Evolutionary conservation across 2,329 filamentous ascomycete genomes (phyloP).

Genomic region (Colletotrichum sublineola): DNA sequence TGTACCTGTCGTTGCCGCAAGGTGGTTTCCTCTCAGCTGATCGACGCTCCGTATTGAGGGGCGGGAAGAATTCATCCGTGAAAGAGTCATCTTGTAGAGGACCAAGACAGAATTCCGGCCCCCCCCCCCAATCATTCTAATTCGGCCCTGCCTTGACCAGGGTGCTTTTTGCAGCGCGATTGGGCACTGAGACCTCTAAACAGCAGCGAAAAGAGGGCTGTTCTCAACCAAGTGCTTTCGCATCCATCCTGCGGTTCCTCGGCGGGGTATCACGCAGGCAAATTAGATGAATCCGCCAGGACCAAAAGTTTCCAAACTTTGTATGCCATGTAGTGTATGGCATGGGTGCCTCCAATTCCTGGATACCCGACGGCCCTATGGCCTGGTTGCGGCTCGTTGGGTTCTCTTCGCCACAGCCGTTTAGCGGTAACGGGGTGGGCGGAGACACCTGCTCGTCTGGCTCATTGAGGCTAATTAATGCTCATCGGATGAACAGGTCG

Average conservation of each 20-base stretch:
- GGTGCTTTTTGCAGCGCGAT: slow-evolving; percentile 3
- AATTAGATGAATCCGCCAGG: background rate
- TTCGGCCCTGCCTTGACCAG: slow-evolving; percentile 11
- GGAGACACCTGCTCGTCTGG: background rate
- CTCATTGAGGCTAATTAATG: slow-evolving; percentile 16
- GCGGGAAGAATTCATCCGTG: slow-evolving; percentile 32
- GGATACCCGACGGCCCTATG: background rate
- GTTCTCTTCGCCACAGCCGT: background rate
- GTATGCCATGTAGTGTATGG: background rate
- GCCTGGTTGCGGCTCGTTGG: background rate
- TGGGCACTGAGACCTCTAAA: slow-evolving; percentile 1
- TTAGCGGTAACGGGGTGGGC: slow-evolving; percentile 5
- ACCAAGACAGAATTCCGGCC: background rate
- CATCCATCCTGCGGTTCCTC: slow-evolving; percentile 14
- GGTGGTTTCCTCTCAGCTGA: slow-evolving; percentile 20
- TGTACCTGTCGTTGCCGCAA: slow-evolving; percentile 31
- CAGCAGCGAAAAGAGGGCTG: background rate
- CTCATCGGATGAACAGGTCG: slow-evolving; percentile 26
- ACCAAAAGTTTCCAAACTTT: background rate
- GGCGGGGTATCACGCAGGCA: background rate
- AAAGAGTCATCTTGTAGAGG: slow-evolving; percentile 20
- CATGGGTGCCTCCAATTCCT: background rate
- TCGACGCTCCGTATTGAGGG: slow-evolving; percentile 17
- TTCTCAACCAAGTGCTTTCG: background rate
- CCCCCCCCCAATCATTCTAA: slow-evolving; percentile 10